phyloP scores from a whole-genome alignment of 2,329 filamentous ascomycete genomes.

The Colletotrichum eremochloae region DNA sequence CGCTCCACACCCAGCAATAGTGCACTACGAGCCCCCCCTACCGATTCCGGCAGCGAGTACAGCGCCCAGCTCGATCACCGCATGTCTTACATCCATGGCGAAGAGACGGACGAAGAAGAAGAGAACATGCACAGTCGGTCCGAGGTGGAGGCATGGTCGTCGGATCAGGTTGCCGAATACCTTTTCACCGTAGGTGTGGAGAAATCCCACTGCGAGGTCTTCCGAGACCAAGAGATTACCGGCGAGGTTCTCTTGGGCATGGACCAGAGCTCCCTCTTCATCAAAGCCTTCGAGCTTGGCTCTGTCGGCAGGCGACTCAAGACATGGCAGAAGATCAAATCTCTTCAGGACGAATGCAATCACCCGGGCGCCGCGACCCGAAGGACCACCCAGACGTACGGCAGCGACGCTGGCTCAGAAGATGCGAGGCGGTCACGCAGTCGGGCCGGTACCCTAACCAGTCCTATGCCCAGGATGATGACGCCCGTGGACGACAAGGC shows the following conservation, averaged over 20 bases:
- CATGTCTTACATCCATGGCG: slow-evolving; percentile 91
- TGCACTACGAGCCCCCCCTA: slow-evolving; percentile 66
- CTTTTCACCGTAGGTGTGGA: slow-evolving; percentile 89
- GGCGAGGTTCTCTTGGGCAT: slow-evolving; percentile 94
- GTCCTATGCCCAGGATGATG: slow-evolving; percentile 45
- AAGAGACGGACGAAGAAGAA: slow-evolving; percentile 96
- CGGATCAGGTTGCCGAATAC: slow-evolving; percentile 88
- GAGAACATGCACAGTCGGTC: slow-evolving; percentile 74
- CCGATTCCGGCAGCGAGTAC: slow-evolving; percentile 91
- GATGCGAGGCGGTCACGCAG: slow-evolving; percentile 64
- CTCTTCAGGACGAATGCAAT: slow-evolving; percentile 88
- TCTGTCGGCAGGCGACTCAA: slow-evolving; percentile 90
- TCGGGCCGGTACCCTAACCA: slow-evolving; percentile 70
- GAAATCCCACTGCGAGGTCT: slow-evolving; percentile 91
- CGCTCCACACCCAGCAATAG: slow-evolving; percentile 67
- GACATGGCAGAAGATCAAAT: slow-evolving; percentile 97
- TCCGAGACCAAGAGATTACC: slow-evolving; percentile 94
- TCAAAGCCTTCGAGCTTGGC: slow-evolving; percentile 95
- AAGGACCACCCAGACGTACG: slow-evolving; percentile 69
- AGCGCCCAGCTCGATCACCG: slow-evolving; percentile 83
- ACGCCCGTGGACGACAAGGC: slow-evolving; percentile 59
- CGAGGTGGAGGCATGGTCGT: slow-evolving; percentile 85
- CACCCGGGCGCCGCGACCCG: slow-evolving; percentile 60
- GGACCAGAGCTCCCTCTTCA: slow-evolving; percentile 94
- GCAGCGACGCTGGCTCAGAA: slow-evolving; percentile 71